Evolutionary conservation across 495 filamentous ascomycete genomes (phyloP), one percentile per base, ranked within the genome.

Genomic region (Neurospora terricola): DNA sequence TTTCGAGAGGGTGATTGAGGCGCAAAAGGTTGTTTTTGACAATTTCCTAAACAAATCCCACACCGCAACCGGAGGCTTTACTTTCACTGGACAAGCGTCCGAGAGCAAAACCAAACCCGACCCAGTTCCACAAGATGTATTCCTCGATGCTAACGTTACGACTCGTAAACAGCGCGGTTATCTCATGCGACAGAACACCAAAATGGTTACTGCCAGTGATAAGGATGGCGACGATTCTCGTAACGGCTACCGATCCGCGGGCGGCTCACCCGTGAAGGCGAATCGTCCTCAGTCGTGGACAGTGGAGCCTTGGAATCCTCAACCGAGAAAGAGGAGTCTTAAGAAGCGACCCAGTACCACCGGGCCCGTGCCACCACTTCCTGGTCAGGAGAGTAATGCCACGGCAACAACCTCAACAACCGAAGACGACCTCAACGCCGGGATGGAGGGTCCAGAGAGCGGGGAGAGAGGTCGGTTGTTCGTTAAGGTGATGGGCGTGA

Each of bases 161-260:
- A 74, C 80, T 62, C 82, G 77, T 18, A 83, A 85, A 90, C 91
- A 99, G 96, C 93, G 96, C 85, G 96, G 96, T 27, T 99, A 99
- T 77, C 87, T 99, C 38, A 98, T 98, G 96, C 90, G 96, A 76
- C 96, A 99, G 75, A 99, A 98, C 81, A 98, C 96, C 21, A 98
- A 97, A 79, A 88, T 99, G 59, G 93, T 99, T 71, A 92, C 97
- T 72, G 96, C 96, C 73, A 97, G 90, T 79, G 89, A 91, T 72
- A 84, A 85, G 75, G 85, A 86, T 21, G 82, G 84, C 1, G 82
- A 86, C 59, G 87, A 88, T n/a, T 69, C 70, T 43, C 72, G 81
- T 69, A 87, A 83, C 72, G 88, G 84, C 21, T 86, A 86, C 18
- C 88, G 88, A 21, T 91, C 91, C 42, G 88, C 89, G 36, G 88